Percentiles rank a stretch among this genome's conserved stretches.
These are phyloP conservation scores for Rhodomyrtus psidioides DNA, from an alignment of 441 rosid species.

Conservation along the genomic window DNA sequence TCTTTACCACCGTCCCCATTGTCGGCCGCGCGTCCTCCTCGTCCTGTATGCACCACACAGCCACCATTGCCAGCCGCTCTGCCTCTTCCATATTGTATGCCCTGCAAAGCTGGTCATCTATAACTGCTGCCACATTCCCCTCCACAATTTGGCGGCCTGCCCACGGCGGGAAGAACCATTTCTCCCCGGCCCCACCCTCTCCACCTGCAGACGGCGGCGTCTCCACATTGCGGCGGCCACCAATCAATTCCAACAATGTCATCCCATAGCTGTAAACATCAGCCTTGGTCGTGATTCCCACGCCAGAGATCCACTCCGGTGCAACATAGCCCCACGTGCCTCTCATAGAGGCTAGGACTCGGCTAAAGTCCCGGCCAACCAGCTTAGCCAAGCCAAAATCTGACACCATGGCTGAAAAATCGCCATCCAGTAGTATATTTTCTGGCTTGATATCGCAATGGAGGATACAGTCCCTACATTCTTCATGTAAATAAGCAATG, in stretches of 20 bases:
- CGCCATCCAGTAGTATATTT: slow-evolving; percentile 67
- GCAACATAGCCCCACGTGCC: slow-evolving; percentile 94
- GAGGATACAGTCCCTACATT: slow-evolving; percentile 82
- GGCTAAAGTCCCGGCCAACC: slow-evolving; percentile 74
- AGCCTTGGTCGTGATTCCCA: slow-evolving; percentile 75
- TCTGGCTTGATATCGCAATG: slow-evolving; percentile 95
- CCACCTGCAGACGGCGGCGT: slow-evolving; percentile 29
- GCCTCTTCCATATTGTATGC: slow-evolving; percentile 50
- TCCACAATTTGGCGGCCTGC: slow-evolving; percentile 63
- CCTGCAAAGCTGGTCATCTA: slow-evolving; percentile 48
- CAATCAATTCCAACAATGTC: slow-evolving; percentile 73
- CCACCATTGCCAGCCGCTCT: slow-evolving; percentile 54
- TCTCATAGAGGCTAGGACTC: slow-evolving; percentile 78
- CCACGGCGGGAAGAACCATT: slow-evolving; percentile 90
- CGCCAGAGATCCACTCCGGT: slow-evolving; percentile 90
- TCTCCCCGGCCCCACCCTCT: slow-evolving; percentile 25
- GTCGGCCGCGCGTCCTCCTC: slow-evolving; percentile 65
- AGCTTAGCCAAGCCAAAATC: slow-evolving; percentile 89
- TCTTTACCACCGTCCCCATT: slow-evolving; percentile 72
- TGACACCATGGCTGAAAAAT: slow-evolving; percentile 57
- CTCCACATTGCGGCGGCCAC: slow-evolving; percentile 78
- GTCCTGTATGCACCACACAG: slow-evolving; percentile 87
- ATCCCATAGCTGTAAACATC: slow-evolving; percentile 90
- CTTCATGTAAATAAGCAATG: slow-evolving; percentile 77
- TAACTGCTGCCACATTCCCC: slow-evolving; percentile 51